phyloP scores from a whole-genome alignment of 176 grass and related monocot species.

The sorghum (Sorghum bicolor) region Sorghum_bicolor_NCBIv3 NC_012875.2:7170501-7171000 shows the following conservation, averaged over 20 bases:
- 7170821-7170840: slow-evolving; percentile 23
- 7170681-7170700: slow-evolving; percentile 46
- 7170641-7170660: slow-evolving; percentile 52
- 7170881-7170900: slow-evolving; percentile 56
- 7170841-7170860: slow-evolving; percentile 38
- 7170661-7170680: slow-evolving; percentile 56
- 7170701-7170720: slow-evolving; percentile 56
- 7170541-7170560: slow-evolving; percentile 45
- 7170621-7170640: slow-evolving; percentile 51
- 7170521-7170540: slow-evolving; percentile 63
- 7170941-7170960: slow-evolving; percentile 39
- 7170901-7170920: slow-evolving; percentile 35
- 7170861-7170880: slow-evolving; percentile 38
- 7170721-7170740: slow-evolving; percentile 45
- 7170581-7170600: slow-evolving; percentile 41
- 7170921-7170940: slow-evolving; percentile 28
- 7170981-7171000: slow-evolving; percentile 35
- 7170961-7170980: slow-evolving; percentile 23
- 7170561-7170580: slow-evolving; percentile 23
- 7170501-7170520: slow-evolving; percentile 45
- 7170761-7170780: slow-evolving; percentile 34
- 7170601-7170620: slow-evolving; percentile 57
- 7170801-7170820: slow-evolving; percentile 35
- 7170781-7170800: slow-evolving; percentile 43
- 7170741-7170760: slow-evolving; percentile 34